These are phyloP conservation scores for Adiantum capillusveneris DNA, from an alignment of 75 land plant genomes.

Conservation along the genomic window DNA sequence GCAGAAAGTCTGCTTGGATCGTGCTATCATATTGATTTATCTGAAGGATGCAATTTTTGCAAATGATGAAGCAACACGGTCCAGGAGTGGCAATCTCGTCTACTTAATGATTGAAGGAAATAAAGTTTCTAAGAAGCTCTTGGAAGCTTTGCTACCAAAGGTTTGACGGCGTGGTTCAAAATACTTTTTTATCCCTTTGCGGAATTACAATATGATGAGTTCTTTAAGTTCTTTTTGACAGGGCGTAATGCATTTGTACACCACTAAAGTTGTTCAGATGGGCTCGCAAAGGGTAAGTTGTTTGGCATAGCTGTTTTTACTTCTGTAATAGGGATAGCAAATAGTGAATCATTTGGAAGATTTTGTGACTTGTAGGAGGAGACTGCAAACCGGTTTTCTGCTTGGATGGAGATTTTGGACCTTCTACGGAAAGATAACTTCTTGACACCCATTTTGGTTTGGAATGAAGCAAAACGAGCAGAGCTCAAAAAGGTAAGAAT, in stretches of 20 bases:
- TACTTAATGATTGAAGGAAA: conserved; percentile 39
- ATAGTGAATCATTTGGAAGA: too few relatives aligned
- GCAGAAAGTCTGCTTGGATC: conserved; percentile 31
- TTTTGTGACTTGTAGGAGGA: conserved; percentile 11
- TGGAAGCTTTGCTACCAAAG: conserved; percentile 36
- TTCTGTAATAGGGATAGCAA: too few relatives aligned
- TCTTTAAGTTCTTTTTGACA: conserved; percentile 13
- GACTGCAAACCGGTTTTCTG: conserved; percentile 9
- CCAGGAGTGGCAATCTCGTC: conserved; percentile 28
- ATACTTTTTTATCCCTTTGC: too few relatives aligned
- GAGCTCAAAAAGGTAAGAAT: conserved; percentile 32
- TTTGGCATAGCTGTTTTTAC: too few relatives aligned
- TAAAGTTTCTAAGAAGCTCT: conserved; percentile 26
- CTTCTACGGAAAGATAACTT: conserved; percentile 24
- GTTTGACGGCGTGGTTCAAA: conserved; percentile 8
- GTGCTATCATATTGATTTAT: conserved; percentile 32
- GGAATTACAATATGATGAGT: too few relatives aligned
- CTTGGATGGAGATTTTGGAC: conserved; percentile 38
- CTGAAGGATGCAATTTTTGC: conserved; percentile 34
- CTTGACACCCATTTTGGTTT: conserved; percentile 36
- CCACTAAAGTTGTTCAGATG: conserved; percentile 13
- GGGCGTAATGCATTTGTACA: conserved; percentile 38
- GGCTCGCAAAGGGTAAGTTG: conserved; percentile 7
- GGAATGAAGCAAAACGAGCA: conserved; percentile 36
- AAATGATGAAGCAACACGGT: conserved; percentile 20